These are phyloP conservation scores for Cercospora nicotianae DNA, from an alignment of 2,329 filamentous ascomycete genomes.

Conservation along the genomic window DNA sequence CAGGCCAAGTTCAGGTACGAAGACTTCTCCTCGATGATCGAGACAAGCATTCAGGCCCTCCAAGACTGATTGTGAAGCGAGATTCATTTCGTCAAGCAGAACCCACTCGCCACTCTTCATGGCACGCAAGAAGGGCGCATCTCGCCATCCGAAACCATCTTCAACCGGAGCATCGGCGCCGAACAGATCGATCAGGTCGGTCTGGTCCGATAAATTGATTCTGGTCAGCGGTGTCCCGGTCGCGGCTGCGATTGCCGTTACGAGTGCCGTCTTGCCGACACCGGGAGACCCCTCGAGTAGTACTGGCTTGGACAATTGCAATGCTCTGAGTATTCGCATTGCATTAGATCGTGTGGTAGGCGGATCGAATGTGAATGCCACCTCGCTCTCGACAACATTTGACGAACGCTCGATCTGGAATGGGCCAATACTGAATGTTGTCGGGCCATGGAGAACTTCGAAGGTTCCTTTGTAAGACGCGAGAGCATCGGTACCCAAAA, in stretches of 20 bases:
- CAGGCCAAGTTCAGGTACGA: slow-evolving; percentile 91
- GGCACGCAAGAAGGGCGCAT: slow-evolving; percentile 90
- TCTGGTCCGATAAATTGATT: slow-evolving; percentile 97
- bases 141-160: slow-evolving; percentile 93
- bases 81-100: slow-evolving; percentile 95
- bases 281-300: slow-evolving; percentile 95
- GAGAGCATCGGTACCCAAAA: slow-evolving; percentile 65
- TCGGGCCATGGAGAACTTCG: slow-evolving; percentile 56
- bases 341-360: slow-evolving; percentile 87
- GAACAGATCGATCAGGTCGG: slow-evolving; percentile 95
- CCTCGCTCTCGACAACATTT: slow-evolving; percentile 39
- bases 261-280: slow-evolving; percentile 93
- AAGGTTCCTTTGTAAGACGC: slow-evolving; percentile 65
- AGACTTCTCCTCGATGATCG: slow-evolving; percentile 93
- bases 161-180: slow-evolving; percentile 95
- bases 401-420: slow-evolving; percentile 62
- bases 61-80: slow-evolving; percentile 93
- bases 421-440: slow-evolving; percentile 66
- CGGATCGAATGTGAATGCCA: slow-evolving; percentile 77
- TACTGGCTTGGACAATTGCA: slow-evolving; percentile 88
- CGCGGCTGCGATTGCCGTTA: slow-evolving; percentile 77
- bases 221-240: slow-evolving; percentile 81
- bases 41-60: slow-evolving; percentile 96
- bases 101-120: slow-evolving; percentile 99
- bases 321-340: slow-evolving; percentile 83